A percentile compares a stretch with the other conserved stretches of the same genome.
phyloP scores from a whole-genome alignment of 2,329 filamentous ascomycete genomes.

The Stachybotrys chartarum region DNA sequence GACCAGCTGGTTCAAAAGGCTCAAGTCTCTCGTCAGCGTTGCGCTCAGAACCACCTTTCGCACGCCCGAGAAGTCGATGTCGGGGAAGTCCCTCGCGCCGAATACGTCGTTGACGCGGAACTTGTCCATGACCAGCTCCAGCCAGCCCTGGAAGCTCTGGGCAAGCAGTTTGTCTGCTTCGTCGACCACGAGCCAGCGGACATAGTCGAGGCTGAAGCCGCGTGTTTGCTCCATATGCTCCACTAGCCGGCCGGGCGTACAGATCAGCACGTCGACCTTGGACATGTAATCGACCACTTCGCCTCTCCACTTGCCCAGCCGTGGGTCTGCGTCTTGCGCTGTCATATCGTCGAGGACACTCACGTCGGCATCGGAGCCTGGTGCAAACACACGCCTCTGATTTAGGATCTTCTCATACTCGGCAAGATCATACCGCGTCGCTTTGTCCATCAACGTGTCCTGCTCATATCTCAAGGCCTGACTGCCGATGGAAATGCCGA shows the following conservation, averaged over 20 bases:
- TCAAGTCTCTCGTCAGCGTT: constrained; percentile 83
- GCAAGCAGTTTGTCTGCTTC: constrained; percentile 89
- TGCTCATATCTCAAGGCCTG: constrained; percentile 65
- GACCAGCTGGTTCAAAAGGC: constrained; percentile 66
- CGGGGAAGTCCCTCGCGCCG: constrained; percentile 45
- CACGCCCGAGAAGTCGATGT: constrained; percentile 46
- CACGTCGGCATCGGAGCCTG: background rate
- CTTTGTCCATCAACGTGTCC: constrained; percentile 35
- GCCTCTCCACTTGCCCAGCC: constrained; percentile 27
- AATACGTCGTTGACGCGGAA: constrained; percentile 40
- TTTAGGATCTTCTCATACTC: constrained; percentile 31
- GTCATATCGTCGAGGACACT: background rate
- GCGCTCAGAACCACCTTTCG: constrained; percentile 85
- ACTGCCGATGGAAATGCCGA: constrained; percentile 78
- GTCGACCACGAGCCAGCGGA: constrained; percentile 87
- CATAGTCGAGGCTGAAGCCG: constrained; percentile 69
- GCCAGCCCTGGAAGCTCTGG: constrained; percentile 90
- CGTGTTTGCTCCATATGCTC: constrained; percentile 82
- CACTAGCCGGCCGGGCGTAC: constrained; percentile 84
- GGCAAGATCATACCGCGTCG: constrained; percentile 56
- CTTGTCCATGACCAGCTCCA: constrained; percentile 61
- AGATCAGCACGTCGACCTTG: constrained; percentile 81
- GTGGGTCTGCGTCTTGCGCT: constrained; percentile 14
- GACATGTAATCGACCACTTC: constrained; percentile 60
- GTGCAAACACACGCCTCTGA: constrained; percentile 3